phyloP scores from a whole-genome alignment of 2,329 filamentous ascomycete species.

The Elsinoe necatrix region DNA sequence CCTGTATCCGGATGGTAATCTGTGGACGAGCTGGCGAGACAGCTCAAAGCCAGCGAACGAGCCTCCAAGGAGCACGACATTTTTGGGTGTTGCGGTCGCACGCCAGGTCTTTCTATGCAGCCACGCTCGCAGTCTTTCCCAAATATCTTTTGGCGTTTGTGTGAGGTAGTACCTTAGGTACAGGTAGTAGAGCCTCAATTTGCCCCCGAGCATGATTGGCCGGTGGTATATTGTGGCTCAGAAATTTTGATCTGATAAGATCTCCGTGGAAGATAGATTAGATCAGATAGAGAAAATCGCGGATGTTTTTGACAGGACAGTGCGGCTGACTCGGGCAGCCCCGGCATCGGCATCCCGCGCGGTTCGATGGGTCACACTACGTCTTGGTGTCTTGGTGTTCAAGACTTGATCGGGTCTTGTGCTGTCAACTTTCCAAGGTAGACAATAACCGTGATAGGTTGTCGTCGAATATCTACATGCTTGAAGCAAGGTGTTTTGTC shows the following conservation, averaged over 20 bases:
- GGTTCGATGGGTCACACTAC: neutral
- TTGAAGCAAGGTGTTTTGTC: too few species aligned
- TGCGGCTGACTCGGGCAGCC: neutral
- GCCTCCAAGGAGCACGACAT: neutral
- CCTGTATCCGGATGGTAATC: neutral
- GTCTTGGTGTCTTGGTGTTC: neutral
- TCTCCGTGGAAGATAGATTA: neutral
- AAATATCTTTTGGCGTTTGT: neutral
- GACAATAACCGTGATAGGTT: too few species aligned
- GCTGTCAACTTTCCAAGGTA: too few species aligned
- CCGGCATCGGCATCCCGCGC: neutral
- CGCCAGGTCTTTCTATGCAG: neutral
- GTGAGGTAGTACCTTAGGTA: neutral
- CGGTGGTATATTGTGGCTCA: neutral
- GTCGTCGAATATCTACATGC: too few species aligned
- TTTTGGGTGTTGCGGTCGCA: neutral
- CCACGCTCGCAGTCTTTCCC: neutral
- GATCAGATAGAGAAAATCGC: neutral
- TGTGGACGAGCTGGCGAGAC: conserved; percentile 13
- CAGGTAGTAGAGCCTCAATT: neutral
- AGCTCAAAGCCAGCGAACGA: conserved; percentile 9
- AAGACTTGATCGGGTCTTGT: too few species aligned
- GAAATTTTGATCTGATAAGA: neutral
- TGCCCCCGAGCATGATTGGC: neutral
- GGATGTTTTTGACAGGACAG: neutral